Base-by-base conservation (phyloP, 305 asterid species). In the Fraxinus greggii region DNA sequence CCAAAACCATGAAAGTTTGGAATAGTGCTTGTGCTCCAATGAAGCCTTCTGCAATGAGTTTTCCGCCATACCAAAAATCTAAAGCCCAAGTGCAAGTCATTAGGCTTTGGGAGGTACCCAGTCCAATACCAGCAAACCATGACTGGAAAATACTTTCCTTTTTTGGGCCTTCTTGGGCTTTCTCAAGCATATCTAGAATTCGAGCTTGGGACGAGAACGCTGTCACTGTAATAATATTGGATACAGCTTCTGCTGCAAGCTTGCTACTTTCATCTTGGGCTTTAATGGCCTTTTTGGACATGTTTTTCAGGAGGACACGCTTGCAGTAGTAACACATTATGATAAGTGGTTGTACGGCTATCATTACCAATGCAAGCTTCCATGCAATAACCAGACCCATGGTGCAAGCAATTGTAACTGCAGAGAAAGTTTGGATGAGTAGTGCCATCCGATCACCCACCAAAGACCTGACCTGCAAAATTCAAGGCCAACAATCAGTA, bases 211-310 rank as follows among this genome's bases (percentile, higher is more conserved):
- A 94, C 2, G 97, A 92, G 79, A 94, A 96, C 17, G 98, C 91
- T 0, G 99, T 86, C 54, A 96, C 93, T 0, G 95, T 96, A 28
- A 95, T 90, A 4, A 96, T 97, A 86, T 96, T 96, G 61, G 98
- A 90, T 77, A 94, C 98, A 0, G 99, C 99, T 83, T 96, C 99
- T 0, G 97, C 98, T 0, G 99, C 99, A 0, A 96, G 88, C 85
- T 92, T 96, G 89, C 99, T 94, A 69, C 97, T 94, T 80, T 96
- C 94, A 7, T 87, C 91, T 77, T 96, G 98, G 13, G 99, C 88
- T 84, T 93, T 91, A 35, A 91, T 89, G 5, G 97, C 94, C 76
- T 94, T 86, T 10, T 87, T 84, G 0, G 98, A 92, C 98, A 94
- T 92, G 89, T 88, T 94, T 79, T 91, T 96, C 10, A 93, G 91